phyloP scores from a whole-genome alignment of 1,139 yeast genomes.

The Entelexis paramagnoliae region DNA sequence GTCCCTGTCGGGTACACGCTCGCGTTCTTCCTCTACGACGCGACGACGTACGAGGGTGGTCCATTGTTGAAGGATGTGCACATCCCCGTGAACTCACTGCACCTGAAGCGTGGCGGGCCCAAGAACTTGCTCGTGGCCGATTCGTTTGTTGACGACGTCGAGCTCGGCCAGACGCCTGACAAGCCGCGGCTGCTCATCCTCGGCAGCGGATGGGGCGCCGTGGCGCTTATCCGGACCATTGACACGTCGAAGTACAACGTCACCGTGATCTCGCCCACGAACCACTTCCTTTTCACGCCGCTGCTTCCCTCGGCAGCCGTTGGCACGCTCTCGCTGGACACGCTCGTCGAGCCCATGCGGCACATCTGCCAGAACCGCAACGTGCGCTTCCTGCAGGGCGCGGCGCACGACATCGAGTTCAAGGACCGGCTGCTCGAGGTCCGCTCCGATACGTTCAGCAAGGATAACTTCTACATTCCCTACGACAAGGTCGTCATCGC shows the following conservation, averaged over 20 bases:
- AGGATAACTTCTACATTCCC: slow-evolving; percentile 45
- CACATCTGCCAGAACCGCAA: slow-evolving; percentile 50
- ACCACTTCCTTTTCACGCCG: slow-evolving; percentile 90
- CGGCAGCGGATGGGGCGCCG: slow-evolving; percentile 93
- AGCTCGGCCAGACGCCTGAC: slow-evolving; percentile 37
- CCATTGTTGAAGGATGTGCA: slow-evolving; percentile 34
- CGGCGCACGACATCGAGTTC: slow-evolving; percentile 44
- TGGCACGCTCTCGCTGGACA: slow-evolving; percentile 82
- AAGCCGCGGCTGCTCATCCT: slow-evolving; percentile 81
- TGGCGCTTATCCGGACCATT: slow-evolving; percentile 57
- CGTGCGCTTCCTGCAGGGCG: slow-evolving; percentile 50
- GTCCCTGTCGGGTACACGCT: slow-evolving; percentile 29
- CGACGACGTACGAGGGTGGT: slow-evolving; percentile 44
- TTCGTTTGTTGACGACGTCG: slow-evolving; percentile 45
- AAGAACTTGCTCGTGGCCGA: slow-evolving; percentile 51
- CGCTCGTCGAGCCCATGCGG: slow-evolving; percentile 79
- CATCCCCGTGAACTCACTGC: slow-evolving; percentile 42
- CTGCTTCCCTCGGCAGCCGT: slow-evolving; percentile 88
- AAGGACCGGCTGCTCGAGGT: slow-evolving; percentile 46
- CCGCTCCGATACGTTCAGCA: slow-evolving; percentile 26
- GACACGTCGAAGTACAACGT: slow-evolving; percentile 85
- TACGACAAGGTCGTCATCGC: slow-evolving; percentile 55
- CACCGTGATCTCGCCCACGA: slow-evolving; percentile 82
- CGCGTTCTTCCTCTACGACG: slow-evolving; percentile 47
- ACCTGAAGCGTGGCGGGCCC: slow-evolving; percentile 55